These are phyloP conservation scores for Hypoxylon subgilvum DNA, from an alignment of 495 filamentous ascomycete genomes.

Conservation along the genomic window DNA sequence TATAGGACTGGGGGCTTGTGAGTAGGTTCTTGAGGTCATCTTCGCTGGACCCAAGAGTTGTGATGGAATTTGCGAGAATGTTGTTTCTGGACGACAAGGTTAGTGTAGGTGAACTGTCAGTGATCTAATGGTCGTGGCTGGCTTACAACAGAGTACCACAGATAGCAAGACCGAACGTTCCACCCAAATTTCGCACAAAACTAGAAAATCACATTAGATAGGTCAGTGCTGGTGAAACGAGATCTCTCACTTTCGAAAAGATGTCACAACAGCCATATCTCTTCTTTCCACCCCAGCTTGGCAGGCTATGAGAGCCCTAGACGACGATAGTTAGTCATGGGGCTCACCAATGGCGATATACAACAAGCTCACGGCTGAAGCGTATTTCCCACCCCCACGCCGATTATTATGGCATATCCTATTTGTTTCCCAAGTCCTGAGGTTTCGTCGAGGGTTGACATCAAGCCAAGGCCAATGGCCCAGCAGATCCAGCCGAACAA, in stretches of 20 bases:
- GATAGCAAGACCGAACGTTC: slow-evolving; percentile 59
- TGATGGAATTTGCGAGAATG: slow-evolving; percentile 46
- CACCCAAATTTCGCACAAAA: slow-evolving; percentile 60
- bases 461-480: slow-evolving; percentile 59
- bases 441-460: slow-evolving; percentile 57
- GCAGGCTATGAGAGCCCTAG: slow-evolving; percentile 54
- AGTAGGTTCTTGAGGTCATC: slow-evolving; percentile 35
- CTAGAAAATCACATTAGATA: too few species aligned
- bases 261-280: slow-evolving; percentile 63
- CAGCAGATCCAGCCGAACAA: slow-evolving; percentile 59
- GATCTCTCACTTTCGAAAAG: slow-evolving; percentile 56
- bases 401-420: slow-evolving; percentile 59
- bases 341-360: neutral
- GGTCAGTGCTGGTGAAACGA: neutral
- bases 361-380: slow-evolving; percentile 52
- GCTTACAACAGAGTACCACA: slow-evolving; percentile 58
- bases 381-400: slow-evolving; percentile 60
- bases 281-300: slow-evolving; percentile 59
- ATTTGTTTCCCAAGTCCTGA: slow-evolving; percentile 60
- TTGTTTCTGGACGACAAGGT: slow-evolving; percentile 48
- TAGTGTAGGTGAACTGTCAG: neutral
- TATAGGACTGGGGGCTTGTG: slow-evolving; percentile 35
- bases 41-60: slow-evolving; percentile 39
- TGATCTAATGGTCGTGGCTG: neutral
- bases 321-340: slow-evolving; percentile 4